A percentile compares a stretch with the other conserved stretches of the same genome.
Conservation (phyloP, 2,329 filamentous ascomycete species). For the Alternaria metachromatica region DNA sequence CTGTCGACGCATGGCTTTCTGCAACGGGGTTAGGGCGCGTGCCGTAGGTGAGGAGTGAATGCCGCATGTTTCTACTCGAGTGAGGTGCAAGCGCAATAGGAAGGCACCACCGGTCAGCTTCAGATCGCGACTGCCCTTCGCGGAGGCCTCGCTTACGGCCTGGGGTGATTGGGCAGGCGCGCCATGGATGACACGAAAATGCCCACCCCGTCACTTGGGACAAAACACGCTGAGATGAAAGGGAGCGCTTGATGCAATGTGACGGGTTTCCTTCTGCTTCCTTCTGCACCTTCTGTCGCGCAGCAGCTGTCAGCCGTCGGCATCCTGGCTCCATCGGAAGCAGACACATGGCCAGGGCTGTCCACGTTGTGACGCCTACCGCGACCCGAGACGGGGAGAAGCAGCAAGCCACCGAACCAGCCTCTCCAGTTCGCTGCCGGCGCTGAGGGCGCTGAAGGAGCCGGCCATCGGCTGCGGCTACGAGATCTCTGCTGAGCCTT, state of each 20-base stretch:
- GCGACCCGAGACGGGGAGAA: slow-evolving; percentile 26
- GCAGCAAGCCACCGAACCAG: slow-evolving; percentile 27
- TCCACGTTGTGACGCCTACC: slow-evolving; percentile 34
- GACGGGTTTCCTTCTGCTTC: slow-evolving; percentile 1
- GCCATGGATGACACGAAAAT: slow-evolving; percentile 25
- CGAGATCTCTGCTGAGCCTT: slow-evolving; percentile 28
- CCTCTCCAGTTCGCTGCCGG: slow-evolving; percentile 12
- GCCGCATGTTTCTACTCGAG: slow-evolving; percentile 4
- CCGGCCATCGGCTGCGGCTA: slow-evolving; percentile 34
- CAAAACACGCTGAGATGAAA: slow-evolving; percentile 29
- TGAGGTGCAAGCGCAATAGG: slow-evolving; percentile 9
- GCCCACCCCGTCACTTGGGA: slow-evolving; percentile 13
- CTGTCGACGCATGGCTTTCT: neutral
- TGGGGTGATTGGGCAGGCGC: slow-evolving; percentile 27
- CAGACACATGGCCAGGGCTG: slow-evolving; percentile 11
- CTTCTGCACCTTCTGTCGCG: slow-evolving; percentile 7
- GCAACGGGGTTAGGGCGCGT: neutral
- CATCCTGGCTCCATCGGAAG: slow-evolving; percentile 3
- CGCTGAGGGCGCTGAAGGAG: slow-evolving; percentile 21
- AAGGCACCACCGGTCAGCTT: slow-evolving; percentile 13
- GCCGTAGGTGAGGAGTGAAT: neutral
- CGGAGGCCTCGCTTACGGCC: slow-evolving; percentile 28
- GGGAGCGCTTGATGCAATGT: slow-evolving; percentile 18
- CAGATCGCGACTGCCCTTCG: slow-evolving; percentile 18
- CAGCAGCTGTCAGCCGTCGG: slow-evolving; percentile 11